Conservation (phyloP, 2,329 filamentous ascomycete species). For the Xylariales sp. region DNA sequence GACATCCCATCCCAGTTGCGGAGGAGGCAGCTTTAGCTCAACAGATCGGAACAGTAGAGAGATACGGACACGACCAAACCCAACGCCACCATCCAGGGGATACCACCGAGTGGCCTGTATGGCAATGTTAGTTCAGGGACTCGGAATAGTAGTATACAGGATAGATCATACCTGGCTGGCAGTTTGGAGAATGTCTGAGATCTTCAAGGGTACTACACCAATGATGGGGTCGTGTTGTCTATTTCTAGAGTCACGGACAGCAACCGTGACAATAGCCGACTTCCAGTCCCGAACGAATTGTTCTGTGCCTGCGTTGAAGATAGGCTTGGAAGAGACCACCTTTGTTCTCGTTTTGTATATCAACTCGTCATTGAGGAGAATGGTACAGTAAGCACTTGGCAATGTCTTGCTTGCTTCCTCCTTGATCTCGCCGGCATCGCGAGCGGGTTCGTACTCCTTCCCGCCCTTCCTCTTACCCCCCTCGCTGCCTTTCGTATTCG, state of each 20-base stretch:
- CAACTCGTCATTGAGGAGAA: constrained; percentile 82
- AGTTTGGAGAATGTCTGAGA: constrained; percentile 83
- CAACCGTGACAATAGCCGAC: constrained; percentile 78
- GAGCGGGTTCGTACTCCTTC: constrained; percentile 80
- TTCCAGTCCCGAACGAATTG: constrained; percentile 92
- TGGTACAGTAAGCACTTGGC: constrained; percentile 91
- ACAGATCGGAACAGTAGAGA: constrained; percentile 87
- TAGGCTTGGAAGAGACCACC: constrained; percentile 88
- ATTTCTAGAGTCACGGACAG: constrained; percentile 83
- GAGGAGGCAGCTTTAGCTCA: constrained; percentile 77
- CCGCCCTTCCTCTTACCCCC: constrained; percentile 71
- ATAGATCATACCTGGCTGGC: constrained; percentile 59
- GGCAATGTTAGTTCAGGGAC: constrained; percentile 20
- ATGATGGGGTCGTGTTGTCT: constrained; percentile 92
- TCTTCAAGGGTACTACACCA: constrained; percentile 81
- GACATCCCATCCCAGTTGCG: constrained; percentile 89
- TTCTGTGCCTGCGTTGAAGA: constrained; percentile 95
- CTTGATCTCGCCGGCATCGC: constrained; percentile 76
- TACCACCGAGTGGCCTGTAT: constrained; percentile 73
- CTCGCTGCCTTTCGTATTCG: constrained; percentile 79
- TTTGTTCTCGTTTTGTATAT: constrained; percentile 94
- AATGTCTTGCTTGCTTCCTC: constrained; percentile 77
- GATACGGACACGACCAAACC: constrained; percentile 84
- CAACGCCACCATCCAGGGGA: constrained; percentile 89
- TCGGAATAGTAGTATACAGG: not conserved